Base-by-base conservation (phyloP, 331 rosid species). In the Pyracantha coccinea region DNA sequence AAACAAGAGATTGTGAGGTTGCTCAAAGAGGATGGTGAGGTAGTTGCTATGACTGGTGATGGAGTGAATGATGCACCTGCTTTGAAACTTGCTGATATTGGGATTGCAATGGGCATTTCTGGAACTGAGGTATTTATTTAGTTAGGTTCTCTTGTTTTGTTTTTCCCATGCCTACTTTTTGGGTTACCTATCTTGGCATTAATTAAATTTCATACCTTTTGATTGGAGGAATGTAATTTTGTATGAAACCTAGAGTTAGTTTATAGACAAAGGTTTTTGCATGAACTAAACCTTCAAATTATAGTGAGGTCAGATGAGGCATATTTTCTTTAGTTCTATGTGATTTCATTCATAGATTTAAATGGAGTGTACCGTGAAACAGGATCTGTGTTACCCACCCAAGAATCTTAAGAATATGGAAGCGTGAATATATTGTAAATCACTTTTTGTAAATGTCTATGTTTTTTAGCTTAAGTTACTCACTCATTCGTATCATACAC, bases 61-160 rank as follows among this genome's bases (percentile, higher is more conserved):
- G 97, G 97, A 74, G 97, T 91, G 75, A 91, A 91, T 80, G 97
- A 91, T 74, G 97, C 97, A 47, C 97, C 97, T 66, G 97, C 97
- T 52, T 83, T 91, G 78, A 91, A 91, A 82, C 89, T 91, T 63
- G 97, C 95, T 72, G 97, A 91, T 79, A 91, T 91, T 63, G 97
- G 97, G 57, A 58, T 91, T 82, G 97, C 97, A 68, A 91, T 91
- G 95, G 97, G 95, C 68, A 89, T 91, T 82, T 80, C 97, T 66
- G 97, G 97, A 78, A 91, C 97, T 10, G 97, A 91, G 95, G 97
- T 89, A 83, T 61, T 41, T 72, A 19, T 17, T 8, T 71, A 16
- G 62, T 38, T 20, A 44, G 23, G 14, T 67, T 61, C 55, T 38
- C 33, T 63, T 24, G 15, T 69, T 16, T 6, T 15, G 8, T 17